Evolutionary conservation across 2,329 filamentous ascomycete genomes (phyloP).

Genomic region (Eurotiales sp.): DNA sequence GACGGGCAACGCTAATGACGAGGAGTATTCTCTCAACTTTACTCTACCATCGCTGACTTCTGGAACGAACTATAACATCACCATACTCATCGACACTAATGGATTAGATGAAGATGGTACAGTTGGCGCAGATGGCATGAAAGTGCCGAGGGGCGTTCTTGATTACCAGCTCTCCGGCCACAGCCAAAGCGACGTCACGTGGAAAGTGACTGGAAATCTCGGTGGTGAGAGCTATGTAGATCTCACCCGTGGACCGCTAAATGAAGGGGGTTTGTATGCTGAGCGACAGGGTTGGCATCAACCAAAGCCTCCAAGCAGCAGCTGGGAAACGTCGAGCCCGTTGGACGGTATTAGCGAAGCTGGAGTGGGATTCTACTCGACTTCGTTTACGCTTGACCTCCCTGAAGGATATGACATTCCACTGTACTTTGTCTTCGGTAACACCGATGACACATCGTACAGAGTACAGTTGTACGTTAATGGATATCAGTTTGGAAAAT

Average conservation of each 20-base stretch:
- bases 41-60: conserved; percentile 50
- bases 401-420: conserved; percentile 55
- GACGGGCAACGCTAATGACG: conserved; percentile 51
- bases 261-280: conserved; percentile 55
- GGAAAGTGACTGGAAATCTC: conserved; percentile 59
- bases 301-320: conserved; percentile 35
- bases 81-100: conserved; percentile 69
- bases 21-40: conserved; percentile 55
- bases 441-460: conserved; percentile 54
- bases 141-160: conserved; percentile 55
- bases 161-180: conserved; percentile 39
- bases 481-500: conserved; percentile 70
- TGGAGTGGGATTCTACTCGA: conserved; percentile 52
- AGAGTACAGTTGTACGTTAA: conserved; percentile 68
- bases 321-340: conserved; percentile 33
- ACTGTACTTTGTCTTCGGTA: conserved; percentile 49
- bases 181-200: conserved; percentile 35
- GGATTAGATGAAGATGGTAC: conserved; percentile 65
- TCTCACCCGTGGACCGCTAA: conserved; percentile 51
- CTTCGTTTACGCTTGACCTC: conserved; percentile 50
- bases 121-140: conserved; percentile 58
- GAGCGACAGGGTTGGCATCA: conserved; percentile 57
- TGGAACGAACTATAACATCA: conserved; percentile 59
- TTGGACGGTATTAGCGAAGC: conserved; percentile 40
- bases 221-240: conserved; percentile 55